Evolutionary conservation across 208 protist species (phyloP).

Genomic region (Acanthamoeba healyi): DNA sequence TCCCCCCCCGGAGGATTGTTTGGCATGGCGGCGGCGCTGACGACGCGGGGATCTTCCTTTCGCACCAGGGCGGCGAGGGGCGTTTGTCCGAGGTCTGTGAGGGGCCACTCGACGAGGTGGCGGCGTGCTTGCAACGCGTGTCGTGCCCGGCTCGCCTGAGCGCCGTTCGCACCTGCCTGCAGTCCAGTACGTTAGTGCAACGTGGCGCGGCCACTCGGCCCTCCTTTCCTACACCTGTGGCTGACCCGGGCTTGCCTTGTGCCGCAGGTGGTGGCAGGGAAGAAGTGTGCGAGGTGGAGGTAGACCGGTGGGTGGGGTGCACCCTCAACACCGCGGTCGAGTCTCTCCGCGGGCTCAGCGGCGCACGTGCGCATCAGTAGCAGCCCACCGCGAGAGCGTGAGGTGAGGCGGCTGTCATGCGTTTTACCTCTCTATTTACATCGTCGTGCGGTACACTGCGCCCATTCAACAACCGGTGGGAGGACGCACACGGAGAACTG

Average conservation of each 20-base stretch:
- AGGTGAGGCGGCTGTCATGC: too few relatives aligned
- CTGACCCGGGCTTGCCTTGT: neutral
- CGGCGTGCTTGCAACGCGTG: neutral
- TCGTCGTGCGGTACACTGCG: too few relatives aligned
- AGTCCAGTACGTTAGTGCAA: slow-evolving; percentile 28
- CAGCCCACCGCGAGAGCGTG: too few relatives aligned
- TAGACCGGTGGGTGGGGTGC: neutral
- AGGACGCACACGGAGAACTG: too few relatives aligned
- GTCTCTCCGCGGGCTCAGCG: neutral
- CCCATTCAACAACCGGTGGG: too few relatives aligned
- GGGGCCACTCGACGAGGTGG: neutral
- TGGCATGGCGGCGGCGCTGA: too few relatives aligned
- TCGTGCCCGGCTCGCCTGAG: neutral
- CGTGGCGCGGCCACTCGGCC: too few relatives aligned
- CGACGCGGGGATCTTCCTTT: too few relatives aligned
- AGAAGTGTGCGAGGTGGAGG: slow-evolving; percentile 14
- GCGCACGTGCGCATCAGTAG: too few relatives aligned
- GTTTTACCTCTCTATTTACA: too few relatives aligned
- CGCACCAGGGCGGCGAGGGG: neutral
- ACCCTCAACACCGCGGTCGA: neutral
- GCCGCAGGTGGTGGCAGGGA: neutral
- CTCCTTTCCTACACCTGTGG: neutral
- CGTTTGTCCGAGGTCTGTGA: neutral
- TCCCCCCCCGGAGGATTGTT: too few relatives aligned
- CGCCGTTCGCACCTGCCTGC: neutral